Percentiles rank a stretch among this genome's conserved stretches.
These are phyloP conservation scores for Boletus tylopilopsis DNA, from an alignment of 768 basidiomycete species.

Conservation along the genomic window DNA sequence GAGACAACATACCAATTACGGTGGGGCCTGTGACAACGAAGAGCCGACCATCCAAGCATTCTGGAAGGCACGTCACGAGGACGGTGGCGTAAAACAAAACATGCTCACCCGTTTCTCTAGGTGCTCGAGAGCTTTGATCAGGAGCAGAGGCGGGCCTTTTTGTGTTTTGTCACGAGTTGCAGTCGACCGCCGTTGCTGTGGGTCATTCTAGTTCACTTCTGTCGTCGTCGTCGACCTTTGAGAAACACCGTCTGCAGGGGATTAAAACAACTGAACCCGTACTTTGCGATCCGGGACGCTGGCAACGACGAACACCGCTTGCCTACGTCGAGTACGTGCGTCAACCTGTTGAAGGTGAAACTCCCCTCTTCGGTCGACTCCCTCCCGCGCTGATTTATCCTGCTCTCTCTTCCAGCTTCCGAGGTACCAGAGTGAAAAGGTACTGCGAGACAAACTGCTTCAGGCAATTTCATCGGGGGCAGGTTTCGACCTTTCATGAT, in stretches of 20 bases:
- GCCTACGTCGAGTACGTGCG: slow-evolving; percentile 81
- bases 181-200: slow-evolving; percentile 84
- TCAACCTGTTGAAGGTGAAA: slow-evolving; percentile 83
- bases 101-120: no score
- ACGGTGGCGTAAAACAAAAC: background rate
- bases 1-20: slow-evolving; percentile 71
- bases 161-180: slow-evolving; percentile 93
- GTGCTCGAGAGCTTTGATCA: slow-evolving; percentile 79
- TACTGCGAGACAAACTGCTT: slow-evolving; percentile 70
- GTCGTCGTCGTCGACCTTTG: no score
- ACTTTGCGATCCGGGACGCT: slow-evolving; percentile 84
- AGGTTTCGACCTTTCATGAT: slow-evolving; percentile 87
- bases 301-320: slow-evolving; percentile 68
- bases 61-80: slow-evolving; percentile 65
- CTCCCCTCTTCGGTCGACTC: background rate
- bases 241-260: slow-evolving; percentile 48
- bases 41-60: slow-evolving; percentile 73
- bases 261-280: slow-evolving; percentile 83
- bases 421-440: slow-evolving; percentile 56
- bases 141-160: slow-evolving; percentile 69
- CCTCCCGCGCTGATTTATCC: background rate
- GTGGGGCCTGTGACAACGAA: slow-evolving; percentile 69
- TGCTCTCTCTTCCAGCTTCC: slow-evolving; percentile 50
- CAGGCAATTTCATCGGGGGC: slow-evolving; percentile 86
- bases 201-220: slow-evolving; percentile 26